Percentiles rank a stretch among this genome's conserved stretches.
Conservation (phyloP, 2,329 filamentous ascomycete species). For the Fusarium siculi region DNA sequence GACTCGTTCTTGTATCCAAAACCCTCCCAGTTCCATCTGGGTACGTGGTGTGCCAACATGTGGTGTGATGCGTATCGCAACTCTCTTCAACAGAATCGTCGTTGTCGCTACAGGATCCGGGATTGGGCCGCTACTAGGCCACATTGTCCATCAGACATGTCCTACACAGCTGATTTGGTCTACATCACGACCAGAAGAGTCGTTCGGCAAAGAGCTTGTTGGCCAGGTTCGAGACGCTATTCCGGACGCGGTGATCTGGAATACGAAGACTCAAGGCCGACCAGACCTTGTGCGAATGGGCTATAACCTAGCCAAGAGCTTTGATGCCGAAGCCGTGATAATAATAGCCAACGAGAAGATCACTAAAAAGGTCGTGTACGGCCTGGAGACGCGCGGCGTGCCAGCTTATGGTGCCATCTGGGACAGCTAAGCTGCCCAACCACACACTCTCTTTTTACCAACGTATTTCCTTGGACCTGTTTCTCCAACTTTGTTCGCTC, state of each 20-base stretch:
- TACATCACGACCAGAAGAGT: constrained; percentile 68
- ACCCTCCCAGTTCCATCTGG: constrained; percentile 72
- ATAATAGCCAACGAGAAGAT: constrained; percentile 77
- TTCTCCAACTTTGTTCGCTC: neutral
- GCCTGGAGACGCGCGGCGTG: constrained; percentile 72
- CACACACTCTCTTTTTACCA: neutral
- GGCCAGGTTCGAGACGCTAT: constrained; percentile 67
- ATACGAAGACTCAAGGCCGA: constrained; percentile 69
- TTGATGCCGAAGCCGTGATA: constrained; percentile 74
- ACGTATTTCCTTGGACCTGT: constrained; percentile 8
- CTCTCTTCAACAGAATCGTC: constrained; percentile 72
- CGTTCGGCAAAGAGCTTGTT: constrained; percentile 69
- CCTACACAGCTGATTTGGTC: constrained; percentile 75
- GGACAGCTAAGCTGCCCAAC: constrained; percentile 58
- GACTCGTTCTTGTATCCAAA: constrained; percentile 72
- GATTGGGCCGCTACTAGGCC: constrained; percentile 74
- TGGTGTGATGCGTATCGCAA: constrained; percentile 74
- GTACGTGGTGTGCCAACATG: constrained; percentile 73
- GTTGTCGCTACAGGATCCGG: constrained; percentile 79
- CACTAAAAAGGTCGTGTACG: constrained; percentile 75
- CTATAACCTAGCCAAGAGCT: constrained; percentile 65
- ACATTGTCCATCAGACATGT: constrained; percentile 61
- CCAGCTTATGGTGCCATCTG: constrained; percentile 80
- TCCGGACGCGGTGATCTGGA: constrained; percentile 72
- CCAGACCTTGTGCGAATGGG: constrained; percentile 65